Evolutionary conservation across 2,329 filamentous ascomycete genomes (phyloP), one percentile per base, ranked within the genome.

Genomic region (Fusarium sarcochroum): DNA sequence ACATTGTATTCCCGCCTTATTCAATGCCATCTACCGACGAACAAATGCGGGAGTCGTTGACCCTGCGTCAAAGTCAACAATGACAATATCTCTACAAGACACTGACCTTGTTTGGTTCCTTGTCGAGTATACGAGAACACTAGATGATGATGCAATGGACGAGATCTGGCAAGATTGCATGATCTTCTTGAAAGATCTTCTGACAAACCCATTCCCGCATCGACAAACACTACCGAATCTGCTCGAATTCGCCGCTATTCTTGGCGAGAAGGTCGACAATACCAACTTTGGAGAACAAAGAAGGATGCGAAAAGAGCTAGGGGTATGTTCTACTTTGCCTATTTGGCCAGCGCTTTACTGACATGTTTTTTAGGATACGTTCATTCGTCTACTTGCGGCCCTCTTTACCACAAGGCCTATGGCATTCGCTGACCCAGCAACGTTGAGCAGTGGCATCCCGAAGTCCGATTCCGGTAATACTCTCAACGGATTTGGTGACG

Each of bases 121-220:
- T 44, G 92, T 97, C 9, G 92, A 96, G 66, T 99, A 99, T 78
- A 91, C 94, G 1, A 88, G 88, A 30, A 96, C 94, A 1, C 84
- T 98, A 14, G 96, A 99, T 75, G 96, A 99, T 74, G 96, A 99
- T 81, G 92, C 96, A 17, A 95, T 98, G 87, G 96, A 99, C 74
- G 96, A 99, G 79, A 97, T 99, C 48, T 99, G 96, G 96, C 86
- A 90, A 40, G 95, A 99, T 76, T 99, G 95, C 77, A 93, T 94
- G 74, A 88, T 91, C 0, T 99, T 99, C 78, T 80, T 98, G 63
- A 91, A 90, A 67, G 97, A 99, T 76, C 87, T 99, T 27, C 85
- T 99, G 27, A 90, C 91, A 23, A 99, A 99, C 75, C 97, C 96
- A 2, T 93, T 99, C 74, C 96, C 96, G 4, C 95, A 99, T 80